Evolutionary conservation across 169 alveolate species (phyloP), one percentile per base, ranked within the genome.

Genomic region (Sarcocystis neurona): DNA sequence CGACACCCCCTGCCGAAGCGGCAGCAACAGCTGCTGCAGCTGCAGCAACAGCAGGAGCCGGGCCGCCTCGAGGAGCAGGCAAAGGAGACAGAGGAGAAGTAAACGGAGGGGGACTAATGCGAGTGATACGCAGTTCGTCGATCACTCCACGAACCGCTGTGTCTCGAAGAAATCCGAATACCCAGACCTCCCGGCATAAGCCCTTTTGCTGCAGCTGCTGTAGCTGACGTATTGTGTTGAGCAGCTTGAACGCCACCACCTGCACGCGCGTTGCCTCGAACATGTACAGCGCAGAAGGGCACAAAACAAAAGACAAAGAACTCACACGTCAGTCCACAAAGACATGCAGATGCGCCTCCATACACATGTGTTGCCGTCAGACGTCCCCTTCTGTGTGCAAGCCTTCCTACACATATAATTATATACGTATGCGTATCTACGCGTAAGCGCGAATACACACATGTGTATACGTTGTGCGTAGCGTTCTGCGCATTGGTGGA

Each of bases 181-280:
- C 87, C 87, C 87, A 79, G 32, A 79, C 5, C 87, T 79, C 87
- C 3, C 87, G 87, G 20, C 87, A 79, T n/a, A 56, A 46, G n/a
- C 87, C 87, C 32, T 50, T n/a, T 70, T 44, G 15, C 2, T 15
- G 72, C 53, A 79, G 72, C 75, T 79, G 87, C 48, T 79, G 70
- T 39, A 79, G 43, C 72, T 56, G 87, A 39, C 20, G 72, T 23
- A 72, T 72, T 32, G 82, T 39, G 32, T 72, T 72, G 58, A 72
- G 82, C 27, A 72, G 82, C 32, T 72, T 72, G 56, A 72, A 72
- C 37, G 82, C 82, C 82, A 72, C 41, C 32, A 53, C 82, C 82
- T 72, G 56, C 30, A 37, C 6, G 75, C 30, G 70, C 70, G 70
- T 27, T 58, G n/a, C 70, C n/a, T 27, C n/a, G n/a, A 27, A 58